phyloP scores from a whole-genome alignment of 1,284 basidiomycete species.

The Termitomyces sp. region DNA sequence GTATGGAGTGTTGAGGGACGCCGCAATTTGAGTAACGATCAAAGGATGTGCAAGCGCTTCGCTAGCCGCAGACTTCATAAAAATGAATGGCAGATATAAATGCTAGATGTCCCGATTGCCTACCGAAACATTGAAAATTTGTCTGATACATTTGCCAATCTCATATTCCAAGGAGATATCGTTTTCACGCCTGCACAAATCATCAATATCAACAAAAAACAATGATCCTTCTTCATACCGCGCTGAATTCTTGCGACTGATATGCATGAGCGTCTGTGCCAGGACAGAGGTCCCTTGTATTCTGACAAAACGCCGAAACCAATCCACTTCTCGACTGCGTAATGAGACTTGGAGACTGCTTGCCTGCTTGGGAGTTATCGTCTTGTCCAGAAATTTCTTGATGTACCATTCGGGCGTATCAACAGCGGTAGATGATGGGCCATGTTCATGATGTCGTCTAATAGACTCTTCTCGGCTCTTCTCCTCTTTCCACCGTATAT shows the following conservation, averaged over 20 bases:
- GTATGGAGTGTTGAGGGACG: conserved; percentile 81
- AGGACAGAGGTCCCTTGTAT: conserved; percentile 84
- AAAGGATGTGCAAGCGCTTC: conserved; percentile 78
- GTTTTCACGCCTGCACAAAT: conserved; percentile 44
- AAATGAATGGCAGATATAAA: background rate
- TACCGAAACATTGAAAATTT: conserved; percentile 77
- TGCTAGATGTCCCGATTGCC: conserved; percentile 20
- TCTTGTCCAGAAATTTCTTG: conserved; percentile 83
- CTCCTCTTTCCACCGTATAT: conserved; percentile 75
- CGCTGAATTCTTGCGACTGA: conserved; percentile 63
- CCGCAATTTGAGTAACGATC: conserved; percentile 80
- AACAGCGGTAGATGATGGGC: conserved; percentile 44
- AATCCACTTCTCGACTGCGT: conserved; percentile 78
- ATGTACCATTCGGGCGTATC: conserved; percentile 87
- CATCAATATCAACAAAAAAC: conserved; percentile 5
- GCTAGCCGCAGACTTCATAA: conserved; percentile 58
- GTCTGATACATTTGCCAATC: conserved; percentile 83
- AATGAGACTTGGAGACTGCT: conserved; percentile 76
- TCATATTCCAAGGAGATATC: conserved; percentile 85
- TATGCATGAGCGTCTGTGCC: conserved; percentile 72
- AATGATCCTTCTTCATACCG: conserved; percentile 37
- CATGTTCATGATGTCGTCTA: conserved; percentile 53
- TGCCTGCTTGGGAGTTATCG: conserved; percentile 80
- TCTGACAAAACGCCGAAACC: conserved; percentile 77
- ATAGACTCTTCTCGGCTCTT: conserved; percentile 54